These are phyloP conservation scores for Trichoderma sp. DNA, from an alignment of 2,329 filamentous ascomycete species.

Conservation along the genomic window DNA sequence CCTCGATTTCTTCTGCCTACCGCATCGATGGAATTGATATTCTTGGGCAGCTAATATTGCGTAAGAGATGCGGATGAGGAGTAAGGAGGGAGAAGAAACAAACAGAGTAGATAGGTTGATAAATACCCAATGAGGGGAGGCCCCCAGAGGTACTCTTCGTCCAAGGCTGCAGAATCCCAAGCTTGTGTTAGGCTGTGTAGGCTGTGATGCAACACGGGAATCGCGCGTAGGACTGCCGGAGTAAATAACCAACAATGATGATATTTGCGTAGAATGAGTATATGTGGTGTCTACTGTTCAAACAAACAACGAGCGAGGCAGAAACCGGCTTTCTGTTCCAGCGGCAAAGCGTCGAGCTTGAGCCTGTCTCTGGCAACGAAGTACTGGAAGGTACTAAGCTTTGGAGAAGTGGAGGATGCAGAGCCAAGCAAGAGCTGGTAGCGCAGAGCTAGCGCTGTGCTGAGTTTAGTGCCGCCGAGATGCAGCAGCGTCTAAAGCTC, in stretches of 20 bases:
- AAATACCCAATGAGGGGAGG: neutral
- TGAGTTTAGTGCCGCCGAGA: neutral
- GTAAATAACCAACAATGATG: neutral
- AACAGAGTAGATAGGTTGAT: neutral
- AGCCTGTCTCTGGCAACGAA: neutral
- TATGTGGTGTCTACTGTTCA: too few species aligned
- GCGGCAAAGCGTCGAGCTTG: neutral
- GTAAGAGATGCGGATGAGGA: neutral
- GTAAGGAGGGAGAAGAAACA: neutral
- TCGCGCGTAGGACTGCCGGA: neutral
- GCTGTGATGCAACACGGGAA: neutral
- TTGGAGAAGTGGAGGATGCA: slow-evolving; percentile 16
- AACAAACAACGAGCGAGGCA: neutral
- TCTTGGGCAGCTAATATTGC: neutral
- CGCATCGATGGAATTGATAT: neutral
- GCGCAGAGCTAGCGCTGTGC: neutral
- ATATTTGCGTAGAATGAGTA: neutral
- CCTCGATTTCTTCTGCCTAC: neutral
- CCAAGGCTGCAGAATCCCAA: neutral
- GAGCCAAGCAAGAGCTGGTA: slow-evolving; percentile 2
- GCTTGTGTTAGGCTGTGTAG: neutral
- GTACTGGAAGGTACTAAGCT: neutral
- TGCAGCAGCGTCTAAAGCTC: neutral
- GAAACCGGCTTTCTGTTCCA: neutral
- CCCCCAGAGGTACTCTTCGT: neutral